phyloP scores from a whole-genome alignment of 2,329 filamentous ascomycete species.

The Monosporascus sp. region DNA sequence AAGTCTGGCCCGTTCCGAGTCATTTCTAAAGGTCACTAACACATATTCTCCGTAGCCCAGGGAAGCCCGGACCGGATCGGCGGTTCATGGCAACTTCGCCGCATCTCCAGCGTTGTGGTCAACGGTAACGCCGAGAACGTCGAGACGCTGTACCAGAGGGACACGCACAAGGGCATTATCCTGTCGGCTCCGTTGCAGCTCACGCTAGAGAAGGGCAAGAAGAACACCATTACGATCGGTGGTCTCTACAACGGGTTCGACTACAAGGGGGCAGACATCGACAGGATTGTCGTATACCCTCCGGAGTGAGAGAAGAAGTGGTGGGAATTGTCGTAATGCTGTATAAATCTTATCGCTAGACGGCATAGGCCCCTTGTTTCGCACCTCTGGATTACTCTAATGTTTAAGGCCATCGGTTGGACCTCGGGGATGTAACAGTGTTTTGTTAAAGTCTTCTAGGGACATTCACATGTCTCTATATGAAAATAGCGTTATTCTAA shows the following conservation, averaged over 20 bases:
- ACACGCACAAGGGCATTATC: conserved; percentile 55
- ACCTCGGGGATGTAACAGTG: too few relatives aligned
- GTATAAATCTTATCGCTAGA: too few relatives aligned
- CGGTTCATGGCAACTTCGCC: conserved; percentile 53
- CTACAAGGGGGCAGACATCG: conserved; percentile 52
- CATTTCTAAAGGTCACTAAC: not conserved
- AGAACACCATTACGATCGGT: conserved; percentile 51
- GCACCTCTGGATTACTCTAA: too few relatives aligned
- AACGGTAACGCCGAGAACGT: conserved; percentile 45
- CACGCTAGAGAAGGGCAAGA: conserved; percentile 43
- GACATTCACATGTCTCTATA: too few relatives aligned
- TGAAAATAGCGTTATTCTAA: too few relatives aligned
- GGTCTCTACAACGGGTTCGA: conserved; percentile 52
- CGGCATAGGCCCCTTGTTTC: too few relatives aligned
- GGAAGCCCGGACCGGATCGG: conserved; percentile 55
- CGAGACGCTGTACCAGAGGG: conserved; percentile 45
- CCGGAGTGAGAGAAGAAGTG: conserved; percentile 32
- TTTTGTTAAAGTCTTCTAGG: too few relatives aligned
- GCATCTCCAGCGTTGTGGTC: conserved; percentile 55
- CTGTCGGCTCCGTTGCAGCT: conserved; percentile 51
- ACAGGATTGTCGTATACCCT: conserved; percentile 55
- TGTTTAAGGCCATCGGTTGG: too few relatives aligned
- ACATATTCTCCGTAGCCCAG: conserved; percentile 27
- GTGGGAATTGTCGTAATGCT: too few relatives aligned
- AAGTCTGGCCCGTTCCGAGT: conserved; percentile 8